Evolutionary conservation across 164 flowering plant genomes (phyloP), one percentile per base, ranked within the genome.

Genomic region (Sextonia rubra): DNA sequence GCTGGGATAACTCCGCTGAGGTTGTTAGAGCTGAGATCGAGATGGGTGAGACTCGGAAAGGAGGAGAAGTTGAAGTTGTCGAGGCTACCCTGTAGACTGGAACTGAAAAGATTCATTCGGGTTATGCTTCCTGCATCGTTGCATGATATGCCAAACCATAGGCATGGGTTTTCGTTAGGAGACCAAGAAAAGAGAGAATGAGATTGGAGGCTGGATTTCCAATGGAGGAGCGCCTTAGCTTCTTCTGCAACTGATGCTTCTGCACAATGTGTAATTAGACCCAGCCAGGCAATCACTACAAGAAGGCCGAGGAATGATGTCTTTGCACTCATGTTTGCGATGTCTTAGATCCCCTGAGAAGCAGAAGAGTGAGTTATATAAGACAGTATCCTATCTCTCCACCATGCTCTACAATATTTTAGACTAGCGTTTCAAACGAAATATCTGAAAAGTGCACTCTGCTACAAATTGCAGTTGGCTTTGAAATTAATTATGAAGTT

Each of bases 131-230:
- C 75, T 2, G 67, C 72, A 6, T 17, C 32, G 64, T 73, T 62
- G 64, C 82, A 76, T 4, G 65, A 17, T 4, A 79, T 62, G 32
- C 79, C 82, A 66, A 7, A 24, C 82, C 82, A 79, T 2, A 15
- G 32, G 52, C 73, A 49, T 12, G 71, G 37, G 9, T 9, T 27
- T 61, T 12, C 12, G 4, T 61, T 64, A 29, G 47, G 47, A 17
- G 47, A 64, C 67, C 47, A 64, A 15, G 67, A 64, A 64, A 3
- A 7, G 3, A 64, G 44, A 27, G 67, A 14, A 15, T 64, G 37
- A 4, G 7, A 26, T 12, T 64, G 44, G 4, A 64, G 67, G 67
- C 67, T 18, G 44, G 67, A 32, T 29, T 64, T 64, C 67, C 67
- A 64, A 9, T 30, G 37, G 44, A 64, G 22, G 5, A 64, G 47